Base-by-base conservation (phyloP, 495 filamentous ascomycete genomes). In the Pyrenula aspistea region DNA sequence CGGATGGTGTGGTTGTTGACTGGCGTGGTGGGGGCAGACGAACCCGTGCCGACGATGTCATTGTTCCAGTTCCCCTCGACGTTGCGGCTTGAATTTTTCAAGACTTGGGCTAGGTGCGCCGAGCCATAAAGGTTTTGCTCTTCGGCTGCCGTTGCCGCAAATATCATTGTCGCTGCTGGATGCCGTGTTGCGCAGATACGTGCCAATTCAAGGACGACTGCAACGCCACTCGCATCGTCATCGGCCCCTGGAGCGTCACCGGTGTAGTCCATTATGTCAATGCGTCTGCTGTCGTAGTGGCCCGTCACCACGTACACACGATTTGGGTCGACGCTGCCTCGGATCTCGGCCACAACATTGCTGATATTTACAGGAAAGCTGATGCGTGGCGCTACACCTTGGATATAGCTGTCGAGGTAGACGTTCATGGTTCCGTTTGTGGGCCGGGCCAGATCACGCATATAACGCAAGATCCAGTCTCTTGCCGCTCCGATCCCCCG, bases 401-500 rank as follows among this genome's bases (percentile, higher is more conserved):
- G 56, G 51, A 71, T 65, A 59, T 80, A 80, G 24, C 69, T 66
- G 36, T 68, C 64, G 36, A 73, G 64, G 53, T 67, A 63, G 11
- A 80, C 76, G 10, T 53, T 68, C 67, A 80, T 65, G 49, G 63
- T 59, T 0, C 74, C 74, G 22, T 71, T 66, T 52, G 69, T 70
- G 1, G 63, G 60, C 20, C 61, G 56, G 1, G 75, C 76, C 50
- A 69, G 65, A 19, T 36, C 53, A 54, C 61, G 60, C 67, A 73
- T 73, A 63, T 78, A 69, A 50, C 56, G 61, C n/a, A 65, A 63
- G 50, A 80, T 72, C 75, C 76, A 81, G 56, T 79, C 73, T 51
- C 78, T 62, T 24, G 78, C 77, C 12, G 77, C 78, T 2, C 78
- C 78, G 53, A 81, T 79, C 2, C 78, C 78, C 22, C 73, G 63